A percentile compares a stretch with the other conserved stretches of the same genome.
These are phyloP conservation scores for Suillus subalutaceus DNA, from an alignment of 768 basidiomycete species.

Conservation along the genomic window DNA sequence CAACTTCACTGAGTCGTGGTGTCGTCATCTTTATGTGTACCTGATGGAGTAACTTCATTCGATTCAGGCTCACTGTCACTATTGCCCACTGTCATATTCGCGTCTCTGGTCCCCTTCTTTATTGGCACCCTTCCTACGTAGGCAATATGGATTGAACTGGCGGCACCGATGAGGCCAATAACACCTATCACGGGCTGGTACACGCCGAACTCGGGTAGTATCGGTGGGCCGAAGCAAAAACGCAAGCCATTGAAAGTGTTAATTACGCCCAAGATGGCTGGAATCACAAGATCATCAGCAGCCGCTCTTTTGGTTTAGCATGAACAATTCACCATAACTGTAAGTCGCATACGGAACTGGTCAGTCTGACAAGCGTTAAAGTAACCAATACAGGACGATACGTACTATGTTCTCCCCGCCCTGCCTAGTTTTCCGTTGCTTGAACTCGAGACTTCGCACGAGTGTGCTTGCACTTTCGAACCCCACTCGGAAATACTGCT, in stretches of 20 bases:
- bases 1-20: not conserved
- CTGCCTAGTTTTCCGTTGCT: not conserved
- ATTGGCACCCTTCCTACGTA: not conserved
- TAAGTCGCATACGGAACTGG: not conserved
- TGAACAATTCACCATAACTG: not conserved
- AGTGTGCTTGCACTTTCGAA: not conserved
- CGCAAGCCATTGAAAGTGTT: not conserved
- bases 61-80: not conserved
- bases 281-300: not conserved
- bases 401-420: not conserved
- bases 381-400: not conserved
- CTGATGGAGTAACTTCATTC: not conserved
- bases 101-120: not conserved
- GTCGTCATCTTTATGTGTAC: not conserved
- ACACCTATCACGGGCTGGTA: too few relatives aligned
- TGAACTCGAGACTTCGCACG: not conserved
- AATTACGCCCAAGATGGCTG: not conserved
- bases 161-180: rapidly evolving
- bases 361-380: not conserved
- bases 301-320: not conserved
- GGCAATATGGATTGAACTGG: not conserved
- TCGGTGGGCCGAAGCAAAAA: not conserved
- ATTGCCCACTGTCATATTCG: not conserved
- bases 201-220: not conserved
- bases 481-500: not conserved